A percentile compares a stretch with the other conserved stretches of the same genome.
Evolutionary conservation across 129 eudicot species (phyloP).

Genomic region (Artemisia argyi): DNA sequence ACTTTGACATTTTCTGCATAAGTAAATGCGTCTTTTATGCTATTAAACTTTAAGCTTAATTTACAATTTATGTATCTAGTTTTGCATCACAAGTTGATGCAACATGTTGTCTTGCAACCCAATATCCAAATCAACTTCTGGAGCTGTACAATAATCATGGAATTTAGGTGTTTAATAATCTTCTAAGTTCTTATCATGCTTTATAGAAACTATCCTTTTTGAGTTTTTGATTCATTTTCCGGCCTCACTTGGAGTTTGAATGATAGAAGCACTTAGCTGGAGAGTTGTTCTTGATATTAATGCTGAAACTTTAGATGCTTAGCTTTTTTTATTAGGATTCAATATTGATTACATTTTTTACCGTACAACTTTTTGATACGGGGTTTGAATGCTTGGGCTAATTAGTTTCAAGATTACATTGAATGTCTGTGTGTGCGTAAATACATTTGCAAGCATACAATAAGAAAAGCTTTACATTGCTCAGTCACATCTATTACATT

Average conservation of each 20-base stretch:
- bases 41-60: too few relatives aligned
- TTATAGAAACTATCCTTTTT: background rate
- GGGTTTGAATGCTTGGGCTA: too few relatives aligned
- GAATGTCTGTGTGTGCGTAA: too few relatives aligned
- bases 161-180: slow-evolving; percentile 4
- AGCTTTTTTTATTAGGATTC: background rate
- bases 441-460: too few relatives aligned
- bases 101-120: background rate
- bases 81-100: background rate
- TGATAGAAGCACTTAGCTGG: background rate
- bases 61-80: background rate
- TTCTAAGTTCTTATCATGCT: background rate
- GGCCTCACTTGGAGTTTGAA: background rate
- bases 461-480: too few relatives aligned
- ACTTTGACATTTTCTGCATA: too few relatives aligned
- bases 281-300: background rate
- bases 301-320: background rate
- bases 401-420: too few relatives aligned
- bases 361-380: too few relatives aligned
- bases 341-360: too few relatives aligned
- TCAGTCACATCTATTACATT: too few relatives aligned
- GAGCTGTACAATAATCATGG: background rate
- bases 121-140: background rate
- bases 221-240: background rate
- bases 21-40: too few relatives aligned